Percentiles rank a stretch among this genome's conserved stretches.
Conservation (phyloP, 1,139 yeast genomes). For the Candida glucosophila region DNA sequence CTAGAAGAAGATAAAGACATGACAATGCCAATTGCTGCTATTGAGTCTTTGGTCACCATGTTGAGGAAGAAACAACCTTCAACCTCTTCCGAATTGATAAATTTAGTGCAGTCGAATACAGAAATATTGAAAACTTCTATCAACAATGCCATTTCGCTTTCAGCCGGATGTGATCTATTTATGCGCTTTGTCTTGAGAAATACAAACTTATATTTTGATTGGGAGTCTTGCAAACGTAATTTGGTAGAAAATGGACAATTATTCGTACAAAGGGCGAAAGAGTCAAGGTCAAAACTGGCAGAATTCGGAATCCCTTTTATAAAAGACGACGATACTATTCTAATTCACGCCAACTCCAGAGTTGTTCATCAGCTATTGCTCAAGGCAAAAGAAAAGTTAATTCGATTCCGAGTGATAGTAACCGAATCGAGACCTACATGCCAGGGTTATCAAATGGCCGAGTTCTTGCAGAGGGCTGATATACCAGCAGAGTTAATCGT, state of each 20-base stretch:
- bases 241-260: constrained; percentile 89
- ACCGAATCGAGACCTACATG: constrained; percentile 89
- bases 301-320: constrained; percentile 82
- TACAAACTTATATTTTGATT: constrained; percentile 81
- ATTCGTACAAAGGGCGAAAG: constrained; percentile 87
- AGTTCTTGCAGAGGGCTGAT: constrained; percentile 57
- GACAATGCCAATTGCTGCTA: constrained; percentile 99
- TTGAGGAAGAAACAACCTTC: constrained; percentile 76
- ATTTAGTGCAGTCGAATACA: constrained; percentile 68
- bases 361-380: constrained; percentile 73
- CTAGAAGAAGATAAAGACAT: constrained; percentile 83
- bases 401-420: constrained; percentile 82
- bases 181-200: constrained; percentile 88
- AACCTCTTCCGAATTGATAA: constrained; percentile 88
- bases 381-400: constrained; percentile 64
- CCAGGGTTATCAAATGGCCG: constrained; percentile 73
- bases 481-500: constrained; percentile 90
- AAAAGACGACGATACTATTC: constrained; percentile 82
- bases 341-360: constrained; percentile 89
- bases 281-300: constrained; percentile 81
- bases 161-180: constrained; percentile 97
- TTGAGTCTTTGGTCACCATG: constrained; percentile 84
- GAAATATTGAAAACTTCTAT: constrained; percentile 67
- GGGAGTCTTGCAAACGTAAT: constrained; percentile 87
- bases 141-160: constrained; percentile 81